These are phyloP conservation scores for Eucalyptus sp. DNA, from an alignment of 345 rosid species.

Conservation along the genomic window DNA sequence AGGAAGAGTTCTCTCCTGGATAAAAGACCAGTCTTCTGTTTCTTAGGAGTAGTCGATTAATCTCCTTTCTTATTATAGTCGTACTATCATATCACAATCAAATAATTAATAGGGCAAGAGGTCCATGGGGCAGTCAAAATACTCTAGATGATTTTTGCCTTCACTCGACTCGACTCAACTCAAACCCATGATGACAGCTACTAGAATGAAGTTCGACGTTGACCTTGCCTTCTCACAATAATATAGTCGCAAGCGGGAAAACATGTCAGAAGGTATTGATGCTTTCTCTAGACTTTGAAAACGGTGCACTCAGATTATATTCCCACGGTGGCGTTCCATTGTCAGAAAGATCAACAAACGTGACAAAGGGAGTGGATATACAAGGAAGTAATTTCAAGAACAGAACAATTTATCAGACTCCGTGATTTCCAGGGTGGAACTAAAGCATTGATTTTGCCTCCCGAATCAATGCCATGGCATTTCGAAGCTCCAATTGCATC, in stretches of 20 bases:
- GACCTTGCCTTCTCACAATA: not conserved
- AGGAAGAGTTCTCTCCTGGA: not conserved
- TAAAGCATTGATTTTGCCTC: constrained; percentile 31
- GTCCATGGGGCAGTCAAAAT: not conserved
- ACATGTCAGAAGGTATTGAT: not conserved
- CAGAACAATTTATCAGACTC: not conserved
- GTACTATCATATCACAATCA: not conserved
- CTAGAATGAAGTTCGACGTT: not conserved
- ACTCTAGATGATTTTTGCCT: not conserved
- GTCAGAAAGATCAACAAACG: not conserved
- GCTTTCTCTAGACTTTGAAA: not conserved
- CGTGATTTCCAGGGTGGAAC: not conserved
- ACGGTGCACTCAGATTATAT: not conserved
- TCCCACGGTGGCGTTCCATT: not conserved
- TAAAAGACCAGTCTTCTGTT: not conserved
- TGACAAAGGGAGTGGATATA: not conserved
- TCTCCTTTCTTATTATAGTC: not conserved
- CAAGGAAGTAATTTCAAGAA: not conserved
- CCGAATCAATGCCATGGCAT: constrained; percentile 11
- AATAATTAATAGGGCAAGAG: not conserved
- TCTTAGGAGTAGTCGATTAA: not conserved
- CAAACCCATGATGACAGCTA: not conserved
- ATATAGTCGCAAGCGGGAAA: not conserved
- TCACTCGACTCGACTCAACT: not conserved
- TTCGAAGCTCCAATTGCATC: constrained; percentile 32